Base-by-base conservation (phyloP, 192 early-diverging fungal genomes). In the Dissophora ornata region DNA sequence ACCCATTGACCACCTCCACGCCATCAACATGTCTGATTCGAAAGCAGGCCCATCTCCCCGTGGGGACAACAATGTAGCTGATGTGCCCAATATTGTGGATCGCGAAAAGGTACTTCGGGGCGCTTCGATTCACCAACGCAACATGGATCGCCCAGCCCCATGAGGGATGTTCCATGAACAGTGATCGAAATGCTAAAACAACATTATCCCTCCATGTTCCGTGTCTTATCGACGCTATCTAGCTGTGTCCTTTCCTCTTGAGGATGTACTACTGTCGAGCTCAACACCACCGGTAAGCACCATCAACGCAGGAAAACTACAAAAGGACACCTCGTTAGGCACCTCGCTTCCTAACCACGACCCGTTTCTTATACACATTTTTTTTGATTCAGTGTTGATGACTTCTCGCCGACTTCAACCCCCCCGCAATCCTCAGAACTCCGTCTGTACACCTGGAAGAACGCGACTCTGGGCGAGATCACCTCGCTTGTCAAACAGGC, bases 381-480 rank as follows among this genome's bases (percentile, higher is more conserved):
- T n/a, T n/a, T n/a, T n/a, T n/a, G n/a, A n/a, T n/a, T n/a, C n/a
- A 73, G 55, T 26, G 61, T 52, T 15, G 62, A 65, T 36, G 34
- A 50, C 24, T 61, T 66, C 45, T 34, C 62, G 30, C 71, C 71
- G 25, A 57, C 45, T 15, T 41, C 59, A 1, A 63, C 60, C 0
- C 69, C 69, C 18, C 46, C 69, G 0, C 33, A 46, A 42, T 57
- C 69, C 6, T 36, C 30, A 44, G 71, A 75, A 54, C 49, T 75
- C 2, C 62, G 57, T 19, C 48, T 75, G 4, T 75, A 75, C 44
- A 75, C 71, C 30, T 75, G 71, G 71, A 75, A 75, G 28, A 59
- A 75, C 22, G 71, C 71, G 16, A 75, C 71, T 30, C n/a, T 75
- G 24, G 71, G 71, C 15, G 71, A 75, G 42, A 66, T 75, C 18